Conservation (phyloP, 768 basidiomycete species). For the Nidularia sp. region DNA sequence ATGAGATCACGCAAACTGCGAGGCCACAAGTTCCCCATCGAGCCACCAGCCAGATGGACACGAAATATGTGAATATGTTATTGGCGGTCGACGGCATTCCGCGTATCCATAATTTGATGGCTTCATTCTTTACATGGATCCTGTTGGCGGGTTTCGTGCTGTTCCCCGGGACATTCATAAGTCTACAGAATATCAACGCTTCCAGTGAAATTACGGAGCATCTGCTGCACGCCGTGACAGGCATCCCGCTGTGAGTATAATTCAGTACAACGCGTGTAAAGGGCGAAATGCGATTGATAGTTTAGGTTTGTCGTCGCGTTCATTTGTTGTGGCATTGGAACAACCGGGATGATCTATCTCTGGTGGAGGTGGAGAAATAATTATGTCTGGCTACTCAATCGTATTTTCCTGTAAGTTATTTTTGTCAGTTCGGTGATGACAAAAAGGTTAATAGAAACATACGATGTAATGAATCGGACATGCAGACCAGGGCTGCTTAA, state of each 20-base stretch:
- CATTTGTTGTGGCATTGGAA: constrained; percentile 51
- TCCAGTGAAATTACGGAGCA: constrained; percentile 22
- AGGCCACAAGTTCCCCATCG: constrained; percentile 2
- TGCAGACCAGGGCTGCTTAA: constrained; percentile 54
- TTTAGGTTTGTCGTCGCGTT: constrained; percentile 51
- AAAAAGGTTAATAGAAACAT: too few relatives aligned
- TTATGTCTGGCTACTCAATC: constrained; percentile 56
- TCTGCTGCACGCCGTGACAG: constrained; percentile 31
- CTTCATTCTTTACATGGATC: constrained; percentile 61
- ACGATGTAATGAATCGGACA: not conserved
- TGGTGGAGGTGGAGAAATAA: constrained; percentile 60
- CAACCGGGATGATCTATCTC: constrained; percentile 49
- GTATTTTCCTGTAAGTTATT: constrained; percentile 46
- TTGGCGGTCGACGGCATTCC: constrained; percentile 58
- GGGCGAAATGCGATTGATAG: not conserved
- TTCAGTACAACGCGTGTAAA: not conserved
- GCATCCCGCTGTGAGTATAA: constrained; percentile 42
- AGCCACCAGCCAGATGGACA: constrained; percentile 28
- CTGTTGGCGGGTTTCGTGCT: constrained; percentile 59
- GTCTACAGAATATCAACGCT: constrained; percentile 27
- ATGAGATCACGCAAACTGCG: not conserved
- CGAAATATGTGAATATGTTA: constrained; percentile 59
- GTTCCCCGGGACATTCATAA: constrained; percentile 60
- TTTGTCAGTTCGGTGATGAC: too few relatives aligned
- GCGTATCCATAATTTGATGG: constrained; percentile 40